Conservation (phyloP, 2,329 filamentous ascomycete species). For the Pseudogymnoascus sp. region DNA sequence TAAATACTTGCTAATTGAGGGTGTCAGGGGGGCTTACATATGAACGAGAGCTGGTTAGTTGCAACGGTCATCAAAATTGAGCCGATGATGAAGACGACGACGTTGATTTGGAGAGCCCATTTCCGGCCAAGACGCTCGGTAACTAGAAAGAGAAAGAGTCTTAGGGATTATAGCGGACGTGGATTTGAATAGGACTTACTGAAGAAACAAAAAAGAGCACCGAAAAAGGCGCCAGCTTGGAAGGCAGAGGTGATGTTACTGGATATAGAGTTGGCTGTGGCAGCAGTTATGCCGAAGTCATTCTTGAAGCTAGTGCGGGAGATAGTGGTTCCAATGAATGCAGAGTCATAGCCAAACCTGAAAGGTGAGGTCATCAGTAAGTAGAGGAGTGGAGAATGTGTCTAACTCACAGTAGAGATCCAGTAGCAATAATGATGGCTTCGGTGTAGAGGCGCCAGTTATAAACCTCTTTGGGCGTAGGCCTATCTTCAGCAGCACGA, state of each 20-base stretch:
- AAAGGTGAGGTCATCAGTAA: background rate
- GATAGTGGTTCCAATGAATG: conserved; percentile 54
- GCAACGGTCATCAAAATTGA: conserved; percentile 39
- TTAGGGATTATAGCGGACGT: background rate
- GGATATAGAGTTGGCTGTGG: conserved; percentile 34
- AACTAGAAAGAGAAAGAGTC: conserved; percentile 22
- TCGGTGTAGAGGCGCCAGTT: conserved; percentile 22
- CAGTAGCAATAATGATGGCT: conserved; percentile 13
- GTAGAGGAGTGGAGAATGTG: background rate
- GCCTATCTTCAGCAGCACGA: conserved; percentile 22
- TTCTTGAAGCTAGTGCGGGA: conserved; percentile 41
- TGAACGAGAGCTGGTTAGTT: conserved; percentile 35
- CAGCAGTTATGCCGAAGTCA: conserved; percentile 36
- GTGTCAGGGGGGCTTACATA: conserved; percentile 36
- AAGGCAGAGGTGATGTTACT: conserved; percentile 34
- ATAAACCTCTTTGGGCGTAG: conserved; percentile 23
- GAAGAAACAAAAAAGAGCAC: conserved; percentile 43
- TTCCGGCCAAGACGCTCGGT: conserved; percentile 45
- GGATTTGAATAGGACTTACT: conserved; percentile 19
- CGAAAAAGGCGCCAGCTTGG: conserved; percentile 47
- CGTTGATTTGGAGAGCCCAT: conserved; percentile 42
- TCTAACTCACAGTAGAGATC: background rate
- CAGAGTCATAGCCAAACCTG: conserved; percentile 35
- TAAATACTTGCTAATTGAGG: background rate
- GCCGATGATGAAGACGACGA: conserved; percentile 39